Evolutionary conservation across 2,329 filamentous ascomycete species (phyloP), one percentile per base, ranked within the genome.

Genomic region (Arthrobotrys megalospora): DNA sequence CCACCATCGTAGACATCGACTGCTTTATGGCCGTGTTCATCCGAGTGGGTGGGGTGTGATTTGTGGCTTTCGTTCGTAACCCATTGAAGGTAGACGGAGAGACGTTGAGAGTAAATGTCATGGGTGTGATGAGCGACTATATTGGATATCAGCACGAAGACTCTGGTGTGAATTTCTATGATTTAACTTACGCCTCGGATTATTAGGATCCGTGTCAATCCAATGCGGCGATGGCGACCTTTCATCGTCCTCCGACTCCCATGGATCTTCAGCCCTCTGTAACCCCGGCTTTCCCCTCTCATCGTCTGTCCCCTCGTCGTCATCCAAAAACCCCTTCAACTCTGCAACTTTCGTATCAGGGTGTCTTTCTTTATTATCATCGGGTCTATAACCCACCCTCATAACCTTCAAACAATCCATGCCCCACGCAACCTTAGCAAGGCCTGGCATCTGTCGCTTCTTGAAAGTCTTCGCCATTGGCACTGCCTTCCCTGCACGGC

Each of bases 321-420:
- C 76, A 10, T 79, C 76, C 41, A 79, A 53, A 16, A 86, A 88
- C 41, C 85, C 83, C 80, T 88, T 87, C 53, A 89, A 81, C 81
- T 87, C 86, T 84, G 87, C 86, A 82, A 88, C 85, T 81, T 86
- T 86, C 45, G 84, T 84, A 41, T 82, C 81, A 11, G 80, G 72
- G 64, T 82, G 77, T 80, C 77, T 50, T 3, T 79, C 80, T 36
- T 79, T 79, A 14, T 81, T 68, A 43, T 65, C 58, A 32, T 63
- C 60, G 45, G 78, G 73, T 28, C 77, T 68, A 41, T 80, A 63
- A 4, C 14, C 62, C 14, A 79, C 76, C 16, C 77, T 60, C 67
- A 86, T 88, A 14, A 85, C 82, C 81, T 86, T 86, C 77, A 88
- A 82, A 81, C 88, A 88, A 81, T 88, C 87, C 77, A 86, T 80